Evolutionary conservation across 352 stramenopile species (phyloP), one percentile per base, ranked within the genome.

Genomic region (Elongisporangium senticosum): DNA sequence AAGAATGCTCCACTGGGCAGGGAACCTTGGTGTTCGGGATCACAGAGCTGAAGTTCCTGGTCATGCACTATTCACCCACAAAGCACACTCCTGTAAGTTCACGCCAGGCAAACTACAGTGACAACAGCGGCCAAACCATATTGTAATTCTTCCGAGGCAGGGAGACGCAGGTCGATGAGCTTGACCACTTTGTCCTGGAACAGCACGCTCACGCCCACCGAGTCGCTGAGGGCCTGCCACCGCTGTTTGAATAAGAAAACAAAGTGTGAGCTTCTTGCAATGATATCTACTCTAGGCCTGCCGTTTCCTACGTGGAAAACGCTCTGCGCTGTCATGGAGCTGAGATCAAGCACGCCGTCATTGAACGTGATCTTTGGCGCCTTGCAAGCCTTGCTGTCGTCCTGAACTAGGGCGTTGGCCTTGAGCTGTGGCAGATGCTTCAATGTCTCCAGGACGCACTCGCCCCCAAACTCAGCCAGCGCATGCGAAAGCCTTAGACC

Each of bases 141-240:
- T 48, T 67, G 58, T 2, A 84, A 49, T 33, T 91, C 76, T n/a
- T 79, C 62, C 0, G 49, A 14, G 0, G 69, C 69, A 2, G 84
- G 82, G 15, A 80, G 71, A 13, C 62, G 72, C 33, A 90, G 56
- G 10, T 87, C 70, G 11, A 86, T 75, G 23, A 95, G 64, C 58
- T 92, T 95, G 49, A 95, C 67, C 37, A 79, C 63, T 43, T 81
- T 86, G 61, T 69, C 71, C 51, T 74, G 72, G 64, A 87, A 93
- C n/a, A 72, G 64, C 3, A 89, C 72, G 21, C 67, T 75, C 26
- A 95, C 55, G 23, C 85, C 83, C 23, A 95, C 77, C 13, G 75
- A 87, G 60, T 86, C 84, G 49, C 83, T 81, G 49, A 95, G 69
- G 47, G 85, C 81, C 53, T 93, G 83, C 83, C 83, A 95, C 58